These are phyloP conservation scores for Suillus subalutaceus DNA, from an alignment of 768 basidiomycete species.

Conservation along the genomic window DNA sequence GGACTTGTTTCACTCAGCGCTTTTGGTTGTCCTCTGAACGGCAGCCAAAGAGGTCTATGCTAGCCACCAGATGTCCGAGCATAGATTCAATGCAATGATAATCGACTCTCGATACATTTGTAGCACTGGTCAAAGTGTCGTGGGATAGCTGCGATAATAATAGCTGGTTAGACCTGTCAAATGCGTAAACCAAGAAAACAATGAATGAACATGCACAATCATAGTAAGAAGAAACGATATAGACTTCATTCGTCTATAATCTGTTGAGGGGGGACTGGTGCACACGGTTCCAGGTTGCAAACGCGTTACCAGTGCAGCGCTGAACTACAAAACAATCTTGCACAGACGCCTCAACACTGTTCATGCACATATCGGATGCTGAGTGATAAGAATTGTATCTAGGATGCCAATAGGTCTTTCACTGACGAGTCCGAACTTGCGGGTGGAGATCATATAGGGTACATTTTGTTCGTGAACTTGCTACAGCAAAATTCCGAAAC, in stretches of 20 bases:
- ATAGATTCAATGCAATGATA: not conserved
- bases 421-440: conserved; percentile 19
- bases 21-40: not conserved
- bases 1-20: not conserved
- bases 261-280: not conserved
- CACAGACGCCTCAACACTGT: not conserved
- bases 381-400: conserved; percentile 60
- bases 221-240: not conserved
- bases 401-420: conserved; percentile 7
- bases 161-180: not conserved
- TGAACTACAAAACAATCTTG: not conserved
- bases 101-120: not conserved
- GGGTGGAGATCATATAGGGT: conserved; percentile 29
- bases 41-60: not conserved
- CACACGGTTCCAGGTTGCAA: not conserved
- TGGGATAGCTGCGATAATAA: not conserved
- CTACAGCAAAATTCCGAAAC: conserved; percentile 52
- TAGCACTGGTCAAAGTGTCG: not conserved
- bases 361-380: conserved; percentile 38
- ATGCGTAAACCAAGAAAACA: not conserved
- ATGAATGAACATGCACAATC: not conserved
- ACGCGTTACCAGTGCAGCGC: not conserved
- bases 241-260: not conserved
- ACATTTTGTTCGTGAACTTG: conserved; percentile 50
- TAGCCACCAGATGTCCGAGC: not conserved